phyloP scores from a whole-genome alignment of 768 basidiomycete species.

The Pluteus cervinus region DNA sequence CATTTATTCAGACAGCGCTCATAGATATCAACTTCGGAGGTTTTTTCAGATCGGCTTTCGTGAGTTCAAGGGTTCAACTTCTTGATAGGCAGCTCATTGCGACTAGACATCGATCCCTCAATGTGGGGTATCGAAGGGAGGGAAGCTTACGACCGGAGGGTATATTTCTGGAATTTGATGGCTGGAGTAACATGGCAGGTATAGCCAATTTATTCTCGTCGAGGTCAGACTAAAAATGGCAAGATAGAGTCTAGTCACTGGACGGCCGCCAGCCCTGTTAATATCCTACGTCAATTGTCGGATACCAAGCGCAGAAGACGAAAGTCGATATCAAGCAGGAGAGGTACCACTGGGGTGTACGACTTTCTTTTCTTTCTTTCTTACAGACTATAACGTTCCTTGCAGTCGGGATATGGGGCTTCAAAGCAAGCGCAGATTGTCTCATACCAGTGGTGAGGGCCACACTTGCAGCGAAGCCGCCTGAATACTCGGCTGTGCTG shows the following conservation, averaged over 20 bases:
- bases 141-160: conserved; percentile 57
- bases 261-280: conserved; percentile 65
- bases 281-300: conserved; percentile 62
- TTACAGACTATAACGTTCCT: conserved; percentile 4
- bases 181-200: conserved; percentile 68
- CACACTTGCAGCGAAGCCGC: conserved; percentile 34
- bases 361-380: conserved; percentile 2
- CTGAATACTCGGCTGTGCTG: conserved; percentile 39
- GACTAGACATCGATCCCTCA: conserved; percentile 55
- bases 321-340: conserved; percentile 33
- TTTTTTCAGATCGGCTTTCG: conserved; percentile 55
- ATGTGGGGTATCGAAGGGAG: conserved; percentile 58
- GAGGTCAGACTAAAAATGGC: too few species aligned
- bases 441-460: conserved; percentile 35
- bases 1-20: neutral
- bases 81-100: too few species aligned
- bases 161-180: conserved; percentile 77
- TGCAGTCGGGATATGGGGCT: conserved; percentile 45
- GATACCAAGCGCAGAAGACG: conserved; percentile 45
- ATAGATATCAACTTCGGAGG: neutral
- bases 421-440: conserved; percentile 32
- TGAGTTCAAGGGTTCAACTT: conserved; percentile 55
- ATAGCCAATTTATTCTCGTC: conserved; percentile 15
- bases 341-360: conserved; percentile 40
- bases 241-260: conserved; percentile 57